Percentiles rank a stretch among this genome's conserved stretches.
Conservation (phyloP, 352 stramenopile genomes). For the Pythium sukuiense region DNA sequence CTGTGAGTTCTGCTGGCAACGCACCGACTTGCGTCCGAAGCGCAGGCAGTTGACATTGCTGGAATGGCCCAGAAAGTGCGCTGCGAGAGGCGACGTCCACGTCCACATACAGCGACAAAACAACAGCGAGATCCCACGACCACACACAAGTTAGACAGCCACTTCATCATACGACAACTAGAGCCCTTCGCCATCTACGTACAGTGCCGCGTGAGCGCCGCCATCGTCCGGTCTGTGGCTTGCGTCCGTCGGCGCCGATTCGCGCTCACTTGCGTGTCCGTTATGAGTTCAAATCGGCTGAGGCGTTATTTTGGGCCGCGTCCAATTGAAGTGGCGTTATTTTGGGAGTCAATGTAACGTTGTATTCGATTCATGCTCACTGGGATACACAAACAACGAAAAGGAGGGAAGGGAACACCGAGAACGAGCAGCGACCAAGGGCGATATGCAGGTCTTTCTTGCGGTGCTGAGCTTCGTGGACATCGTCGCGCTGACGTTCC, state of each 20-base stretch:
- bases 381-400: constrained; percentile 10
- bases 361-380: constrained; percentile 3
- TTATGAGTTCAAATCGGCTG: constrained; percentile 20
- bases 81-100: constrained; percentile 25
- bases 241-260: constrained; percentile 16
- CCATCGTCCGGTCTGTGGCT: constrained; percentile 1
- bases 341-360: constrained; percentile 10
- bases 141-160: neutral
- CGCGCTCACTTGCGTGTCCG: constrained; percentile 7
- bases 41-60: constrained; percentile 82
- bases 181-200: constrained; percentile 10
- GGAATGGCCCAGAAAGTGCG: constrained; percentile 78
- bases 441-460: constrained; percentile 65
- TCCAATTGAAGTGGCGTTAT: neutral
- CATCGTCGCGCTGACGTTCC: constrained; percentile 84
- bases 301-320: neutral
- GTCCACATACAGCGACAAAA: neutral
- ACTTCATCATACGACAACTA: neutral
- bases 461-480: constrained; percentile 82
- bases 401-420: neutral
- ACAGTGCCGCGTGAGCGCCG: constrained; percentile 64
- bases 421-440: neutral
- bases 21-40: constrained; percentile 81
- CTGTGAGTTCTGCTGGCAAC: constrained; percentile 5
- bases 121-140: neutral